Percentiles rank a stretch among this genome's conserved stretches.
These are phyloP conservation scores for Crassisporium funariophilum DNA, from an alignment of 768 basidiomycete species.

Conservation along the genomic window DNA sequence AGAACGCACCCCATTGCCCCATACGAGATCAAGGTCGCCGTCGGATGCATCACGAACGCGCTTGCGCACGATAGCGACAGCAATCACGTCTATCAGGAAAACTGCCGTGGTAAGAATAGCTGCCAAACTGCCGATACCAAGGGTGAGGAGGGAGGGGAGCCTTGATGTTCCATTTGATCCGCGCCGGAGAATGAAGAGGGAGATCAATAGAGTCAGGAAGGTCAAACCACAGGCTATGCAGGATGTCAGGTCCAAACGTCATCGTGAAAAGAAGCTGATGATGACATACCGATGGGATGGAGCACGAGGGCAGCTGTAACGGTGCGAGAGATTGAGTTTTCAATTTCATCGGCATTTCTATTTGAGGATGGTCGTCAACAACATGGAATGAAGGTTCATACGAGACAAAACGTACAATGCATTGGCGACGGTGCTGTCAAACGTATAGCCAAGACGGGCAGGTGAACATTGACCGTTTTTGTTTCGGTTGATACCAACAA, in stretches of 20 bases:
- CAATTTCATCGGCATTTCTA: conserved; percentile 37
- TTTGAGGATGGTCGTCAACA: conserved; percentile 10
- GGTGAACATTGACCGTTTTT: conserved; percentile 47
- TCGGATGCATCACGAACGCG: conserved; percentile 44
- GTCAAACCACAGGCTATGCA: conserved; percentile 47
- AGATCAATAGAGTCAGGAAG: conserved; percentile 50
- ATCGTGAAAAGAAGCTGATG: conserved; percentile 12
- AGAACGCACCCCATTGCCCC: conserved; percentile 50
- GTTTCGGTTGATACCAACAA: conserved; percentile 42
- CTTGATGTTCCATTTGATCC: conserved; percentile 39
- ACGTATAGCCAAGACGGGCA: conserved; percentile 53
- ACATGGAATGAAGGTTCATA: conserved; percentile 14
- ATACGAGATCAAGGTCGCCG: conserved; percentile 41
- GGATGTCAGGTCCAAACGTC: conserved; percentile 9
- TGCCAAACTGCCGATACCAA: conserved; percentile 40
- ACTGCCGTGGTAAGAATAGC: conserved; percentile 48
- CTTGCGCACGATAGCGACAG: conserved; percentile 46
- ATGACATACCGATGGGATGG: conserved; percentile 51
- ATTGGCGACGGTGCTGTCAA: conserved; percentile 50
- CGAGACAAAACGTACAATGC: conserved; percentile 39
- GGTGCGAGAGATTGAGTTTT: conserved; percentile 44
- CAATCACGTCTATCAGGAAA: conserved; percentile 55
- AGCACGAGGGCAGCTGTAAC: conserved; percentile 53
- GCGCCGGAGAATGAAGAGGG: conserved; percentile 47
- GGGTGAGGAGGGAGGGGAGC: conserved; percentile 38